phyloP scores from a whole-genome alignment of 108 stramenopile genomes.

The Chaetoceros muelleri region DNA sequence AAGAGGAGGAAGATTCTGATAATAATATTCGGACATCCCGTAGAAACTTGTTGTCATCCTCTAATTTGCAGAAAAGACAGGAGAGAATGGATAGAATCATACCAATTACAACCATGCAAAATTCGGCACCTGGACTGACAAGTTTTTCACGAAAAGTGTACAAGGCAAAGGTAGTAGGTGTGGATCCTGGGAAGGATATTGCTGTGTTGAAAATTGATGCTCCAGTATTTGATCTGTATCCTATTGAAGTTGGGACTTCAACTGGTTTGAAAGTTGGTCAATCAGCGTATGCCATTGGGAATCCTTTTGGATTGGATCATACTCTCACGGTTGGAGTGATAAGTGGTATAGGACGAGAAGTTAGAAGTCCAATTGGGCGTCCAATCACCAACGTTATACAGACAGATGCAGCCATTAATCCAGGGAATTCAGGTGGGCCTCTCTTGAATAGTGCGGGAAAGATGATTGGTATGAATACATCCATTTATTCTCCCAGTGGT shows the following conservation, averaged over 20 bases:
- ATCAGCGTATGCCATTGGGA: conserved; percentile 79
- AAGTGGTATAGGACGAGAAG: conserved; percentile 67
- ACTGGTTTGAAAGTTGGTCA: conserved; percentile 59
- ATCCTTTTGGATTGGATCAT: conserved; percentile 94
- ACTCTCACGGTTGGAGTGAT: conserved; percentile 71
- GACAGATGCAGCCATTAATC: conserved; percentile 85
- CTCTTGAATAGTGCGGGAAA: conserved; percentile 63
- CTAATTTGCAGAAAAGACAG: conserved; percentile 9
- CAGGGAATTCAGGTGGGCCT: conserved; percentile 79
- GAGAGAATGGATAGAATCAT: conserved; percentile 4
- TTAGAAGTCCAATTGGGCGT: conserved; percentile 73
- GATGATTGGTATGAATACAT: conserved; percentile 93
- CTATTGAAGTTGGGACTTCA: conserved; percentile 50
- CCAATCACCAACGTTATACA: conserved; percentile 96
- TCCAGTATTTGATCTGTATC: conserved; percentile 28
- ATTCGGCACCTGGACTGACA: conserved; percentile 11
- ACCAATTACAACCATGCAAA: neutral
- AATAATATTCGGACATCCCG: neutral
- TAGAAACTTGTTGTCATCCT: neutral
- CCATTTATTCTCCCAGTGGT: conserved; percentile 82
- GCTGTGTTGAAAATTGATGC: conserved; percentile 86
- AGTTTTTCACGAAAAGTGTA: conserved; percentile 38
- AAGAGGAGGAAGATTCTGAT: neutral
- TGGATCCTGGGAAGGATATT: conserved; percentile 90
- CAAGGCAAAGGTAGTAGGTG: conserved; percentile 74